phyloP scores from a whole-genome alignment of 495 filamentous ascomycete species.

The Daldinia childiae region DNA sequence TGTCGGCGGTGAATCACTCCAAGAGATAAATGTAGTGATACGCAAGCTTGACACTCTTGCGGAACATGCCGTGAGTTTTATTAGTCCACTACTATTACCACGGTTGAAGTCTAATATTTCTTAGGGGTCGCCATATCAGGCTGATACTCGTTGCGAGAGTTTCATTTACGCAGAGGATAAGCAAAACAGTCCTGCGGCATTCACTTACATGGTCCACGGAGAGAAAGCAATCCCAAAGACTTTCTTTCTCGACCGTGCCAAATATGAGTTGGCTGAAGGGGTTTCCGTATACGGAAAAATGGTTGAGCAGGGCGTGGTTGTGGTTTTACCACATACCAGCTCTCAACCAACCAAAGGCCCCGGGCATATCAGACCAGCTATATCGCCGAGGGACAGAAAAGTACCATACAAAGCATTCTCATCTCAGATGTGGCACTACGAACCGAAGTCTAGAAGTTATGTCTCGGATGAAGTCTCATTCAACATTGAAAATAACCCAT shows the following conservation, averaged over 20 bases:
- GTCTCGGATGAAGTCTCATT: background rate
- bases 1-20: conserved; percentile 42
- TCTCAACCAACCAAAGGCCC: background rate
- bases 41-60: conserved; percentile 52
- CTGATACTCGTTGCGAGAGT: conserved; percentile 27
- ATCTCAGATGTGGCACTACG: conserved; percentile 16
- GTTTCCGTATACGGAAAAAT: conserved; percentile 19
- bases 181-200: conserved; percentile 41
- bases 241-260: conserved; percentile 35
- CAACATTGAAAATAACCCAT: background rate
- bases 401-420: conserved; percentile 11
- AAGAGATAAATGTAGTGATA: conserved; percentile 31
- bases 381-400: background rate
- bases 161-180: conserved; percentile 53
- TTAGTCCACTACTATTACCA: background rate
- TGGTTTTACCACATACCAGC: conserved; percentile 3
- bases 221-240: conserved; percentile 2
- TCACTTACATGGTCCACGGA: conserved; percentile 46
- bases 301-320: conserved; percentile 27
- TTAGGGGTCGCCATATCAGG: background rate
- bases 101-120: background rate
- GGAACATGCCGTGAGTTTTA: conserved; percentile 47
- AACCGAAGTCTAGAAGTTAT: conserved; percentile 1
- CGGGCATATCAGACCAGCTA: conserved; percentile 23
- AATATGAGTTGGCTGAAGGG: background rate